A percentile compares a stretch with the other conserved stretches of the same genome.
Conservation (phyloP, 106 monocot genomes). For the Narthecium ossifragum region DNA sequence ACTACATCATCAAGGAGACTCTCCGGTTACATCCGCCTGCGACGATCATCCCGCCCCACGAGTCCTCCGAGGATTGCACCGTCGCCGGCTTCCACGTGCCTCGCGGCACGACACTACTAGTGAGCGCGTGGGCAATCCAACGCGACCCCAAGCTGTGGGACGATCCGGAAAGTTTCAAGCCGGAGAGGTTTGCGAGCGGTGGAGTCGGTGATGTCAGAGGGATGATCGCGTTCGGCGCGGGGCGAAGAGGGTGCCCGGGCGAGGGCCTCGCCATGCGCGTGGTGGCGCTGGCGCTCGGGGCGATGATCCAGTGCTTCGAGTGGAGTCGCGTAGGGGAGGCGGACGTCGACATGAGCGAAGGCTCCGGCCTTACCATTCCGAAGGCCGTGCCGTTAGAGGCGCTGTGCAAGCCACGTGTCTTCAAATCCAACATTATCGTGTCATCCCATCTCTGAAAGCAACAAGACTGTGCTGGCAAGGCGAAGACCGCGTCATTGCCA, state of each 20-base stretch:
- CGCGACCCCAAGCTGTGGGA: conserved; percentile 34
- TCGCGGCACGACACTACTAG: conserved; percentile 26
- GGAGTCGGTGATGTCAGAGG: neutral
- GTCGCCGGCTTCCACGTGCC: conserved; percentile 22
- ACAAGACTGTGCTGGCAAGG: no score
- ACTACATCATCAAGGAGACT: conserved; percentile 19
- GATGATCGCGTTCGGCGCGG: conserved; percentile 42
- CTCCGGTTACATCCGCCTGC: conserved; percentile 32
- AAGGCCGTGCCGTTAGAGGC: conserved; percentile 33
- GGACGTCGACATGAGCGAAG: conserved; percentile 49
- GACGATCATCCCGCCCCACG: conserved; percentile 36
- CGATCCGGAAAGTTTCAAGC: conserved; percentile 27
- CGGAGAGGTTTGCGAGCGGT: conserved; percentile 29
- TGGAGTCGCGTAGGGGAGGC: conserved; percentile 32
- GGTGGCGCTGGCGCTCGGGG: conserved; percentile 26
- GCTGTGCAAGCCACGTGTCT: conserved; percentile 8
- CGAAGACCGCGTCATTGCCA: no score
- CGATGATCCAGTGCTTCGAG: conserved; percentile 54
- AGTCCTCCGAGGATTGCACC: conserved; percentile 21
- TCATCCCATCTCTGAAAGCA: no score
- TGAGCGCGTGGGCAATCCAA: conserved; percentile 36
- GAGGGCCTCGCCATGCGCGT: conserved; percentile 31
- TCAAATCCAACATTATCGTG: no score
- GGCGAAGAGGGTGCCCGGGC: conserved; percentile 49
- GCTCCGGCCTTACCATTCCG: conserved; percentile 24